Base-by-base conservation (phyloP, 2,329 filamentous ascomycete species). In the Fonsecaea pedrosoi region DNA sequence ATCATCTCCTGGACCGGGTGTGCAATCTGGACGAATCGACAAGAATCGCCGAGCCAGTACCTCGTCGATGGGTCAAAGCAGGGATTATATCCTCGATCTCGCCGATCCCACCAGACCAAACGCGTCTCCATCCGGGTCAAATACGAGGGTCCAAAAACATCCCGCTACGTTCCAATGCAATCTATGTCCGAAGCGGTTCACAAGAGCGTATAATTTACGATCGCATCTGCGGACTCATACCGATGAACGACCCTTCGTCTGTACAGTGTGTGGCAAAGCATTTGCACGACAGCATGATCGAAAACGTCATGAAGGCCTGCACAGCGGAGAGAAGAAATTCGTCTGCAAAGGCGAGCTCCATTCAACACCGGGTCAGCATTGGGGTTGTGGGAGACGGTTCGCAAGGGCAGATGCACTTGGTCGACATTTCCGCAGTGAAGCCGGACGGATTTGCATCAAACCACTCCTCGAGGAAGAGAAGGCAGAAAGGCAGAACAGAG, bases 301-400 rank as follows among this genome's bases (percentile, higher is more conserved):
- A 54, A 99, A 99, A 80, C 90, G 95, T 45, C 95, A 99, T 78
- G 95, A 99, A 80, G 94, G 94, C 45, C 82, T 99, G 50, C 95
- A 99, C 76, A 96, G 92, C 0, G 95, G 95, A 50, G 95, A 99
- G 81, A 99, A 98, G 87, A 98, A 97, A 76, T 99, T 98, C 77
- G 92, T 98, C 7, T 99, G 95, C 80, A 93, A 92, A 72, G 95
- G 95, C 61, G 91, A 94, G 66, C 87, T 99, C 58, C 94, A 94
- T 72, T 70, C 70, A 4, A 45, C 65, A 9, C 88, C 88, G 1
- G 89, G 90, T 55, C 90, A 90, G 4, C 88, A 91, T 71, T 99
- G 95, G 95, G 95, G 95, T 21, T 99, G 95, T 73, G 92, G 92
- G 3, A 87, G 95, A 68, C 87, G 94, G 9, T 99, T 99, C 78